Base-by-base conservation (phyloP, 2,329 filamentous ascomycete genomes). In the Rhynchosporium secalis region DNA sequence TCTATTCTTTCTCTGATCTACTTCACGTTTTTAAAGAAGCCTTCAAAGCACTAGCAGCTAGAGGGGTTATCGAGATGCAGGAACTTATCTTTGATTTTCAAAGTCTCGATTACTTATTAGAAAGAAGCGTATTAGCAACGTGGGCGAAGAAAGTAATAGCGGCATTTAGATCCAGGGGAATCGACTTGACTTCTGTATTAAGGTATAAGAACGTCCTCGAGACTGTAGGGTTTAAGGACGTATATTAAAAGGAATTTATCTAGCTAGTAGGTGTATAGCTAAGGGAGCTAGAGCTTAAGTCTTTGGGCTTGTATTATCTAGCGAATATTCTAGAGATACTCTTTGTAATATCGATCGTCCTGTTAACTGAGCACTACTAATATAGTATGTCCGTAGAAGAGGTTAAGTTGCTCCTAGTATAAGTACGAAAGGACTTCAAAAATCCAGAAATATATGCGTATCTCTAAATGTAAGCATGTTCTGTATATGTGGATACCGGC, bases 11-110 rank as follows among this genome's bases (percentile, higher is more conserved):
- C 29, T 58, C 56, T 6, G 12, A 58, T 31, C 56, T 31, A 48
- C 29, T 58, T 48, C 56, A 58, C 45, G 33, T 47, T 40, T 58
- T 58, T 13, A 47, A 4, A 9, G 43, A 58, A 48, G 56, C 56
- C 7, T 58, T 58, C 43, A 48, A 48, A 47, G 43, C 56, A 47
- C 56, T 58, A 31, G 28, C 29, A 58, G 15, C 56, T 40, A 31
- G 56, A 38, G 56, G 56, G 40, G 12, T 58, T 13, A 26, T 58
- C 29, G 56, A 58, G 43, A 58, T 58, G 56, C 43, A 58, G 56
- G 56, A 58, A n/a, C 15, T 57, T 29, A 38, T 57, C 43, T 57
- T 57, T 57, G 55, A 57, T 2, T 47, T 57, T 57, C 55, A 28
- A 45, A 47, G 55, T 47, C 7, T 1, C 36, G 41, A 57, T 28